Conservation (phyloP, 192 early-diverging fungal genomes). For the Kappamyces sp. region DNA sequence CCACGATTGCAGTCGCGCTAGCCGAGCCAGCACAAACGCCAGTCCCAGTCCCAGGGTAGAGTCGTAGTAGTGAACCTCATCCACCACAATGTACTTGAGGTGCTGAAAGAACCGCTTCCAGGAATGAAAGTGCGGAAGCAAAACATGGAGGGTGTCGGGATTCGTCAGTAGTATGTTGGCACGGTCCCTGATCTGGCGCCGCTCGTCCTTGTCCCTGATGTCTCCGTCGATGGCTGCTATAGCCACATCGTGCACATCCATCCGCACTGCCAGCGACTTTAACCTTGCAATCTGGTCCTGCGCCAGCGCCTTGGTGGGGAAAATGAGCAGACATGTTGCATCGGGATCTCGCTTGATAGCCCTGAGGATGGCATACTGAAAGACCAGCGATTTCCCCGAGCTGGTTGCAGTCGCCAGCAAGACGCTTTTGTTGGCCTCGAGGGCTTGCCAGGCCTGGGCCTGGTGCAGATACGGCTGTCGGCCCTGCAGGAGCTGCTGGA, state of each 20-base stretch:
- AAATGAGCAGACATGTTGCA: slow-evolving; percentile 53
- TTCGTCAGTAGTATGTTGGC: slow-evolving; percentile 71
- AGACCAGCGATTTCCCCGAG: slow-evolving; percentile 77
- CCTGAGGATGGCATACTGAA: slow-evolving; percentile 63
- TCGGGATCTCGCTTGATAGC: slow-evolving; percentile 35
- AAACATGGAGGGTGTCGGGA: slow-evolving; percentile 73
- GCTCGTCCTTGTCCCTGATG: slow-evolving; percentile 28
- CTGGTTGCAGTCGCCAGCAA: slow-evolving; percentile 64
- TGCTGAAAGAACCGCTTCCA: slow-evolving; percentile 56
- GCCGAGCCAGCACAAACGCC: slow-evolving; percentile 56
- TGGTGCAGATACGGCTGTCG: slow-evolving; percentile 59
- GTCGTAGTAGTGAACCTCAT: slow-evolving; percentile 62
- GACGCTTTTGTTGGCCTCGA: slow-evolving; percentile 44
- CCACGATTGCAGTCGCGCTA: slow-evolving; percentile 49
- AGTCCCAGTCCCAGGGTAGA: slow-evolving; percentile 62
- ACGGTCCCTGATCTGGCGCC: slow-evolving; percentile 42
- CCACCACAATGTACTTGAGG: slow-evolving; percentile 60
- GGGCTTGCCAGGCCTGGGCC: slow-evolving; percentile 51
- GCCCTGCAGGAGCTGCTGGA: no score
- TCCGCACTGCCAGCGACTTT: background rate
- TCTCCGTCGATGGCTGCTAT: slow-evolving; percentile 49
- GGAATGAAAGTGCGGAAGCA: slow-evolving; percentile 48
- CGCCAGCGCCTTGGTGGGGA: slow-evolving; percentile 79
- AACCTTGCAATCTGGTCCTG: slow-evolving; percentile 69
- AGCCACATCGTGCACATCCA: background rate